Evolutionary conservation across 2,329 filamentous ascomycete genomes (phyloP).

Genomic region (Xylariaceae sp.): DNA sequence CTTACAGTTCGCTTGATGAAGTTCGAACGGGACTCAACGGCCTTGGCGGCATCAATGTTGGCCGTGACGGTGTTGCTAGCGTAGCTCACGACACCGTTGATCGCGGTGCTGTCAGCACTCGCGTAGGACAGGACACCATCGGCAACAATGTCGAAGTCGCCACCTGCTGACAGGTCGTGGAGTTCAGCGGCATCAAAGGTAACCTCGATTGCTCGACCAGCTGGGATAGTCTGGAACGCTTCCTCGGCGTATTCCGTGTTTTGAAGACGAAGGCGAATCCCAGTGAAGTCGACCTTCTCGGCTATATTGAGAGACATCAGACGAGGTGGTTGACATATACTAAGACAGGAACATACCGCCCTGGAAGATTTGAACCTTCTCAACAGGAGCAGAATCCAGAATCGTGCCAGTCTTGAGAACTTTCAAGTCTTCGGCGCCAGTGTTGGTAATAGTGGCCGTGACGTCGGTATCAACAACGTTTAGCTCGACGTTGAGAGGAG

Average conservation of each 20-base stretch:
- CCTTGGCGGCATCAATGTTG: slow-evolving; percentile 52
- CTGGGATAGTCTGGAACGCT: slow-evolving; percentile 47
- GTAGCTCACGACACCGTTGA: slow-evolving; percentile 54
- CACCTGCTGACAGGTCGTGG: slow-evolving; percentile 49
- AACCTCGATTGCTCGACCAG: slow-evolving; percentile 47
- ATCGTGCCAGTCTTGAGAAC: slow-evolving; percentile 52
- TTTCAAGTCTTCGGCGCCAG: slow-evolving; percentile 44
- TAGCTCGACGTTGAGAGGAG: slow-evolving; percentile 43
- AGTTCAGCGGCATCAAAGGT: slow-evolving; percentile 53
- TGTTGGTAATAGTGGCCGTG: slow-evolving; percentile 52
- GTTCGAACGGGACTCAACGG: slow-evolving; percentile 45
- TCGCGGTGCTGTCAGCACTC: slow-evolving; percentile 44
- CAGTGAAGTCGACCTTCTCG: slow-evolving; percentile 32
- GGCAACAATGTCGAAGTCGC: slow-evolving; percentile 53
- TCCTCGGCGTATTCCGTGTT: slow-evolving; percentile 41
- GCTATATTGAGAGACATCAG: slow-evolving; percentile 7
- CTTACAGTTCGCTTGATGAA: slow-evolving; percentile 47
- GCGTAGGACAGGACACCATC: slow-evolving; percentile 55
- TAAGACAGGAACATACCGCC: slow-evolving; percentile 34
- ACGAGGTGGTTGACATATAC: not conserved
- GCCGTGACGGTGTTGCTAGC: slow-evolving; percentile 56
- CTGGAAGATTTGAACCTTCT: slow-evolving; percentile 50
- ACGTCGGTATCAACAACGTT: slow-evolving; percentile 49
- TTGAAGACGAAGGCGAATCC: slow-evolving; percentile 48
- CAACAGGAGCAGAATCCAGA: slow-evolving; percentile 47